Evolutionary conservation across 2,329 filamentous ascomycete species (phyloP).

Genomic region (Alternaria sp.): DNA sequence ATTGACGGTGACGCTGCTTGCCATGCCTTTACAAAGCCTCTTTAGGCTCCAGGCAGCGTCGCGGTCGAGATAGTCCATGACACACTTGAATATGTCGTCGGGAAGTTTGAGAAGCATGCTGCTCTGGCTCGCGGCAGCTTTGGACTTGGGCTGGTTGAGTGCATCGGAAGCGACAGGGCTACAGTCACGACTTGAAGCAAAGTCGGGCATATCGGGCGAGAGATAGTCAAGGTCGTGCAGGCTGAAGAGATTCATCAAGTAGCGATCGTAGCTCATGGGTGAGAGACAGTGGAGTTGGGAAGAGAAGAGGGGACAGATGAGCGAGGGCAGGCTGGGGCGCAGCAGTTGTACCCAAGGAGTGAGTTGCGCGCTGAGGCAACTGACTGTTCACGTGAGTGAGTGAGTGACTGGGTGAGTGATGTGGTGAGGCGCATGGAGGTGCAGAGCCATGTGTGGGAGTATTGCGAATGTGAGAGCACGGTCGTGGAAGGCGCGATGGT

Average conservation of each 20-base stretch:
- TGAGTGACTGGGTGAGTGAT: neutral
- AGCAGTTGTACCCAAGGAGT: neutral
- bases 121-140: conserved; percentile 18
- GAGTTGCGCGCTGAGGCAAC: neutral
- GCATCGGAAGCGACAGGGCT: conserved; percentile 32
- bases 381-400: neutral
- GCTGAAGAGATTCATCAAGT: conserved; percentile 24
- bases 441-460: neutral
- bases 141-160: conserved; percentile 21
- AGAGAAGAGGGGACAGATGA: neutral
- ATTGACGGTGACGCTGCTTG: conserved; percentile 36
- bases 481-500: neutral
- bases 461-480: neutral
- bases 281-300: neutral
- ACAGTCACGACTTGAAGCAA: conserved; percentile 28
- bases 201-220: conserved; percentile 24
- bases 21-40: conserved; percentile 40
- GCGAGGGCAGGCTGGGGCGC: conserved; percentile 5
- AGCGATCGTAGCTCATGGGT: conserved; percentile 16
- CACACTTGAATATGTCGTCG: conserved; percentile 46
- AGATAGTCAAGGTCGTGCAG: conserved; percentile 30
- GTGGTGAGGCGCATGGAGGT: neutral
- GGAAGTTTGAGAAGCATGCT: conserved; percentile 42
- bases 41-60: conserved; percentile 44
- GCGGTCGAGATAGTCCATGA: conserved; percentile 44